These are phyloP conservation scores for Lichtheimia ornata DNA, from an alignment of 371 early-diverging fungal genomes.

Conservation along the genomic window DNA sequence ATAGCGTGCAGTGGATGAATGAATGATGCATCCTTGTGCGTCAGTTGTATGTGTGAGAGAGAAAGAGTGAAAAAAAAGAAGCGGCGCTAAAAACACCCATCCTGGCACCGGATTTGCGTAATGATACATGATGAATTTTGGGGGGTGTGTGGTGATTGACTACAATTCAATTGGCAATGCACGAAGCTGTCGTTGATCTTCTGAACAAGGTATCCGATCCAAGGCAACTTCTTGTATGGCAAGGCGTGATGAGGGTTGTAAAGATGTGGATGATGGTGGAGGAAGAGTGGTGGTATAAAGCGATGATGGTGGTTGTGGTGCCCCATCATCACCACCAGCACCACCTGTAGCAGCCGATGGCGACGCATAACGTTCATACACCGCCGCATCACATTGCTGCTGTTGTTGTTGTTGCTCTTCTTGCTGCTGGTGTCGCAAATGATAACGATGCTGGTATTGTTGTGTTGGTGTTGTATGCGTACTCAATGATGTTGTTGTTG, in stretches of 20 bases:
- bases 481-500: constrained; percentile 14
- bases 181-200: constrained; percentile 47
- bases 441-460: constrained; percentile 5
- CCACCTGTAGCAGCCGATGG: neutral
- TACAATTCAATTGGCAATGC: constrained; percentile 23
- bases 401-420: neutral
- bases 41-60: neutral
- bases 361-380: too few relatives aligned
- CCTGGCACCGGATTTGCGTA: neutral
- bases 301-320: constrained; percentile 12
- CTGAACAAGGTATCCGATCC: constrained; percentile 41
- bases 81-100: neutral
- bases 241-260: constrained; percentile 7
- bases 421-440: constrained; percentile 15
- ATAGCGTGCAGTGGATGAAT: neutral
- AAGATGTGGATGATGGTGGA: too few relatives aligned
- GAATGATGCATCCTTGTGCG: neutral
- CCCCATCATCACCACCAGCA: neutral
- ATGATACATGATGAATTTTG: constrained; percentile 2
- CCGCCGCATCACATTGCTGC: neutral
- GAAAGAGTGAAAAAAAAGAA: constrained; percentile 2
- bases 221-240: constrained; percentile 48
- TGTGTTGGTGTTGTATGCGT: constrained; percentile 10
- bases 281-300: too few relatives aligned
- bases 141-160: neutral